Evolutionary conservation across 495 filamentous ascomycete species (phyloP), one percentile per base, ranked within the genome.

Genomic region (Cryomyces minteri): DNA sequence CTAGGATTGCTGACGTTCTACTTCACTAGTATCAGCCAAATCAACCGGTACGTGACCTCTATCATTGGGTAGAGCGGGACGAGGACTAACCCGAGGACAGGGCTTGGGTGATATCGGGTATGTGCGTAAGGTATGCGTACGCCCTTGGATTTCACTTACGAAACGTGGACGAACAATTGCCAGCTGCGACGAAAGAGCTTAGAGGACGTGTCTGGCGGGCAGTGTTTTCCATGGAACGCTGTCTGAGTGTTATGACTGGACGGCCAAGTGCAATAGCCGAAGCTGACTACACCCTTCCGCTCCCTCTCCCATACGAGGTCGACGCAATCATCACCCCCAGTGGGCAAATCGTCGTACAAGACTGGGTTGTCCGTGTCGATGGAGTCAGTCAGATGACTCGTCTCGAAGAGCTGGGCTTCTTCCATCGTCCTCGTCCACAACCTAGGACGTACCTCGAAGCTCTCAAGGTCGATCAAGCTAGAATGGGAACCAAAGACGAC

Each of bases 91-190:
- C 11, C 18, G 29, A 10, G n/a, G 29, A 14, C 33, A 80, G 77
- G 50, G 69, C 77, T 40, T 82, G 76, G 75, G 73, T 70, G 39
- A 47, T 76, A 11, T 65, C 57, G 48, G 78, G 76, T 11, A 62
- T 72, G 53, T 72, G 73, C 6, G 58, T 80, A 32, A 65, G 76
- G 32, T 63, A 68, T 40, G 73, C 72, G 0, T 59, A 76, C 44
- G 65, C 69, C 7, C 62, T 80, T n/a, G 76, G 76, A 5, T 53
- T 82, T 34, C 72, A 81, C 54, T 56, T 79, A 32, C 68, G 67
- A 36, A 78, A 73, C 48, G 61, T 71, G 29, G 54, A 56, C 37
- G 43, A 33, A 11, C 36, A 29, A 5, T 39, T 48, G 2, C 42
- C n/a, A 14, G 31, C 8, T 6, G 44, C 42, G 2, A 46, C 46